These are phyloP conservation scores for Hypoxylon sp. DNA, from an alignment of 2,329 filamentous ascomycete genomes.

Conservation along the genomic window DNA sequence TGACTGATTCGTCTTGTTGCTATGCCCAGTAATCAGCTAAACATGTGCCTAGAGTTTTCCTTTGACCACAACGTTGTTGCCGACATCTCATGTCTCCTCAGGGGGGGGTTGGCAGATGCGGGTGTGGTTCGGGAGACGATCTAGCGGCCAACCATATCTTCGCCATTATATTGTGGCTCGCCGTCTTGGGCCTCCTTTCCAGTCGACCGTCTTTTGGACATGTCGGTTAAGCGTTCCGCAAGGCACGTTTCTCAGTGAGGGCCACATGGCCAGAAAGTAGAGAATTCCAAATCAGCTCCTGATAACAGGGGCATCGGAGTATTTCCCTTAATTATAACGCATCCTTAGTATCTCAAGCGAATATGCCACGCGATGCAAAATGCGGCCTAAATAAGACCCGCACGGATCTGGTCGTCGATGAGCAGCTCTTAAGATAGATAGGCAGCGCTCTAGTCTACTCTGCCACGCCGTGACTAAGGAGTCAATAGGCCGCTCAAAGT, in stretches of 20 bases:
- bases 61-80: conserved; percentile 1
- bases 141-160: conserved; percentile 16
- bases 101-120: conserved; percentile 6
- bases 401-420: conserved; percentile 19
- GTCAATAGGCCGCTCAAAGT: conserved; percentile 8
- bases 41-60: conserved; percentile 13
- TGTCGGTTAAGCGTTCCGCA: conserved; percentile 26
- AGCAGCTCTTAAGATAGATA: conserved; percentile 23
- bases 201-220: conserved; percentile 1
- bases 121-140: conserved; percentile 16
- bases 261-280: conserved; percentile 19
- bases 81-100: conserved; percentile 9
- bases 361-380: conserved; percentile 6
- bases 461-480: conserved; percentile 4
- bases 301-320: conserved; percentile 4
- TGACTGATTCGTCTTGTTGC: conserved; percentile 20
- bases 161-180: conserved; percentile 17
- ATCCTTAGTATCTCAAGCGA: conserved; percentile 17
- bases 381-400: conserved; percentile 17
- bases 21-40: conserved; percentile 8
- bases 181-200: conserved; percentile 1
- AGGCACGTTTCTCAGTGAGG: conserved; percentile 2
- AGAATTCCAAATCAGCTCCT: conserved; percentile 33
- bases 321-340: conserved; percentile 16
- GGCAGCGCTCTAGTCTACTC: conserved; percentile 14